Evolutionary conservation across 2,329 filamentous ascomycete species (phyloP), one percentile per base, ranked within the genome.

Genomic region (Penicillium vulpinum): DNA sequence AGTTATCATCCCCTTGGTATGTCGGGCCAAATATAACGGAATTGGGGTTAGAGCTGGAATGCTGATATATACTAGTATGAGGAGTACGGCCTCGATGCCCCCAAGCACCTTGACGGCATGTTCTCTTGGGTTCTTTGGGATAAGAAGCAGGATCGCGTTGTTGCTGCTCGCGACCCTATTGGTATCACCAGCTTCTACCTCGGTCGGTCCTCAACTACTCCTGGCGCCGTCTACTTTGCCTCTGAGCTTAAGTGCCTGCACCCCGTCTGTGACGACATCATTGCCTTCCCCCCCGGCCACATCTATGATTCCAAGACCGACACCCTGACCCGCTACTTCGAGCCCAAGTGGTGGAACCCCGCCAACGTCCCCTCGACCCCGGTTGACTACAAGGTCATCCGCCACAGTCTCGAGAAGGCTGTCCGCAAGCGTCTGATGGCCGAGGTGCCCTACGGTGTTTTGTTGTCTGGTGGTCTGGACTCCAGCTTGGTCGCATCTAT

Each of bases 81-180:
- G 80, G 87, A 97, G 78, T 85, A 95, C 84, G 94, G 88, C 70
- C 83, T 95, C 67, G 92, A 97, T 71, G 91, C 93, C 57, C 92
- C 94, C 61, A 94, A 93, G 78, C 83, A 91, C 77, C 87, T 99
- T 66, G 94, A 99, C 75, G 94, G 94, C 81, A 99, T 99, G 94
- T 99, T 99, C 85, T 97, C 93, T 16, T 99, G 95, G 80, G 92
- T 99, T 55, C 85, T 99, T 51, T 96, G 96, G 79, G 94, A 99
- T 81, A 96, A 96, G 85, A 88, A 86, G 66, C 87, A 92, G 76
- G 90, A 99, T 81, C 89, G 94, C 66, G 90, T 92, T 61, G 87
- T 99, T 71, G 94, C 94, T 57, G 94, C 94, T 54, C 88, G 94
- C 73, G 94, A 99, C 76, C 94, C 94, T 35, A 97, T 99, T 70